A percentile compares a stretch with the other conserved stretches of the same genome.
Evolutionary conservation across 2,329 filamentous ascomycete species (phyloP).

Genomic region (Mycosphaerella sp.): DNA sequence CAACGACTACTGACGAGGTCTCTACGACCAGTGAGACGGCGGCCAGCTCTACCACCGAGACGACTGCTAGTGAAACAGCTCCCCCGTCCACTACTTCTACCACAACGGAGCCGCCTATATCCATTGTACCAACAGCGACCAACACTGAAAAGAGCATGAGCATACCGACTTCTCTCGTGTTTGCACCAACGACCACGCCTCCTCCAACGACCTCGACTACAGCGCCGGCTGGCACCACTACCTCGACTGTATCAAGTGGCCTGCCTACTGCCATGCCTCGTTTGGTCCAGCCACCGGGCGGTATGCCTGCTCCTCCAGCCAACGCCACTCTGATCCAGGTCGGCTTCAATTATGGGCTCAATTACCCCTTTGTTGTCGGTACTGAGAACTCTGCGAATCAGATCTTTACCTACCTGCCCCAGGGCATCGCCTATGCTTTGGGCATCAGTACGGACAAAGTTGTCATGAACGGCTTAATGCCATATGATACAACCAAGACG

Average conservation of each 20-base stretch:
- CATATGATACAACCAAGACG: constrained; percentile 63
- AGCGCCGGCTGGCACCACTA: constrained; percentile 38
- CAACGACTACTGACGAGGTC: constrained; percentile 10
- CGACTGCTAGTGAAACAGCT: constrained; percentile 8
- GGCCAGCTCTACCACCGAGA: constrained; percentile 9
- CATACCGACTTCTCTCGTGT: constrained; percentile 57
- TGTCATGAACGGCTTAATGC: constrained; percentile 64
- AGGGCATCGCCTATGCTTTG: constrained; percentile 63
- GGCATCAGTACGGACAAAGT: constrained; percentile 47
- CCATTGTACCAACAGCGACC: constrained; percentile 44
- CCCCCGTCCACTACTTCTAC: constrained; percentile 18
- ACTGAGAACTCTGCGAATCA: constrained; percentile 70
- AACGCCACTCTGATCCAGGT: constrained; percentile 72
- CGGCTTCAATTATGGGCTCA: constrained; percentile 72
- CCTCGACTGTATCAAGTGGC: constrained; percentile 43
- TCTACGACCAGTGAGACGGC: constrained; percentile 10
- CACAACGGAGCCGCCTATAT: constrained; percentile 26
- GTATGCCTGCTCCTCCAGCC: constrained; percentile 49
- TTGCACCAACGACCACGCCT: constrained; percentile 44
- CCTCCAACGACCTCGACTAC: constrained; percentile 5
- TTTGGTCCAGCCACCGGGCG: constrained; percentile 65
- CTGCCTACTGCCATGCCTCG: constrained; percentile 65
- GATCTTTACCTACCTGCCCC: constrained; percentile 73
- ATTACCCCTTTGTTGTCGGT: constrained; percentile 74
- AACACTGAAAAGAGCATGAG: constrained; percentile 43